Percentiles rank a stretch among this genome's conserved stretches.
These are phyloP conservation scores for Backusella mclennaniae DNA, from an alignment of 192 early-diverging fungal genomes.

Conservation along the genomic window DNA sequence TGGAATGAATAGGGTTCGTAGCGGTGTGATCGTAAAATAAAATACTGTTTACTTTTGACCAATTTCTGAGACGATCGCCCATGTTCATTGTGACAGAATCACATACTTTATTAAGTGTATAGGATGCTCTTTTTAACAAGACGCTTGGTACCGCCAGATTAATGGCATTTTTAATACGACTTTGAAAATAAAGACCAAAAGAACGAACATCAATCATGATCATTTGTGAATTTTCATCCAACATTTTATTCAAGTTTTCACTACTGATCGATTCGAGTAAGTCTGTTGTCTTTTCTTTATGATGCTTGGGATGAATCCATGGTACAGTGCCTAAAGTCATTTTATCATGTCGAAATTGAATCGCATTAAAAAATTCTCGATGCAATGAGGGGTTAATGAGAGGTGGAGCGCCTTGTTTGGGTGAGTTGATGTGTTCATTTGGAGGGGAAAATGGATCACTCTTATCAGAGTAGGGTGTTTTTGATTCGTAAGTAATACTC, in stretches of 20 bases:
- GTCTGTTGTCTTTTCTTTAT: not conserved
- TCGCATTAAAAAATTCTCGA: slow-evolving; percentile 27
- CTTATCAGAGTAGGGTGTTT: not conserved
- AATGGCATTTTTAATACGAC: slow-evolving; percentile 54
- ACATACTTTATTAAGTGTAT: slow-evolving; percentile 56
- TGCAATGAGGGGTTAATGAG: slow-evolving; percentile 8
- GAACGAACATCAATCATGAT: slow-evolving; percentile 63
- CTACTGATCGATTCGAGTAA: not conserved
- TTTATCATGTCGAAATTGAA: slow-evolving; percentile 9
- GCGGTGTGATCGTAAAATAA: slow-evolving; percentile 62
- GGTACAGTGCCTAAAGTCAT: not conserved
- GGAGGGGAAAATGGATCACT: not conserved
- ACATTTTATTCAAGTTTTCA: not conserved
- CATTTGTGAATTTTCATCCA: not conserved
- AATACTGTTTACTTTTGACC: slow-evolving; percentile 56
- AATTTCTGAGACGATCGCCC: slow-evolving; percentile 37
- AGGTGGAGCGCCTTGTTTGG: not conserved
- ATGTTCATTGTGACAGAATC: slow-evolving; percentile 32
- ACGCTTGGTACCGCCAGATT: slow-evolving; percentile 69
- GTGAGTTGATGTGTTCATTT: not conserved
- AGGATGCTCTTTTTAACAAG: slow-evolving; percentile 59
- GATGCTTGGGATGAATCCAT: not conserved
- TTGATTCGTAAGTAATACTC: slow-evolving; percentile 10
- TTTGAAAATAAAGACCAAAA: slow-evolving; percentile 42
- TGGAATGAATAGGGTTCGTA: slow-evolving; percentile 26